Evolutionary conservation across 352 stramenopile species (phyloP), one percentile per base, ranked within the genome.

Genomic region (Phytophthora foliorum): DNA sequence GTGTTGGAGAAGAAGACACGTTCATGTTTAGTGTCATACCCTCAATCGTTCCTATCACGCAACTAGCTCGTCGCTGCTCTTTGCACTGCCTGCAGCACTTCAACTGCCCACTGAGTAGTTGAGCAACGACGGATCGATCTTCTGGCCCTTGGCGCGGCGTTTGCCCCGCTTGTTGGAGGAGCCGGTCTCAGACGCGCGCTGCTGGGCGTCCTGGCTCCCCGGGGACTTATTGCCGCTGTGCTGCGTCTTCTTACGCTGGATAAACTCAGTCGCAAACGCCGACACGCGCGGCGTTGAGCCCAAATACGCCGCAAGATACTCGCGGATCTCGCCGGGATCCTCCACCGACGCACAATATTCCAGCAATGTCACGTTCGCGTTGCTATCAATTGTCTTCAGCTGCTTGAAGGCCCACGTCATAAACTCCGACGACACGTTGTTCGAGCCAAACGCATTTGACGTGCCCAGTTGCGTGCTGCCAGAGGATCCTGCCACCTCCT

Each of bases 211-310:
- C 46, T 61, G 59, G 42, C 52, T 66, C 9, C 27, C 53, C 25
- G 67, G 57, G 1, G 73, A 86, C 46, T 81, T 86, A 59, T 91
- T 92, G 13, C 63, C 41, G 7, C 62, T 65, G 32, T 74, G 61
- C 49, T 78, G 69, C 27, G 81, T 85, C 67, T 95, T 95, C 80
- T 97, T 98, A 41, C 91, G 90, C 68, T 97, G 91, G 74, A 99
- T 98, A 58, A 99, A 99, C 73, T 99, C 97, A 19, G 91, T 98
- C 32, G 97, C 97, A 74, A 99, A 99, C n/a, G 90, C 95, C 19
- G 96, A 98, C n/a, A 99, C 97, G 72, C 96, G 91, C 13, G 95
- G 87, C 44, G 93, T 98, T 14, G 90, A 98, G 39, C 97, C 97
- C n/a, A 99, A 80, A 69, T 99, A 99, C 29, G 94, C 92, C 2